Conservation (phyloP, 2,329 filamentous ascomycete genomes). For the Sclerotinia sclerotiorum region DNA sequence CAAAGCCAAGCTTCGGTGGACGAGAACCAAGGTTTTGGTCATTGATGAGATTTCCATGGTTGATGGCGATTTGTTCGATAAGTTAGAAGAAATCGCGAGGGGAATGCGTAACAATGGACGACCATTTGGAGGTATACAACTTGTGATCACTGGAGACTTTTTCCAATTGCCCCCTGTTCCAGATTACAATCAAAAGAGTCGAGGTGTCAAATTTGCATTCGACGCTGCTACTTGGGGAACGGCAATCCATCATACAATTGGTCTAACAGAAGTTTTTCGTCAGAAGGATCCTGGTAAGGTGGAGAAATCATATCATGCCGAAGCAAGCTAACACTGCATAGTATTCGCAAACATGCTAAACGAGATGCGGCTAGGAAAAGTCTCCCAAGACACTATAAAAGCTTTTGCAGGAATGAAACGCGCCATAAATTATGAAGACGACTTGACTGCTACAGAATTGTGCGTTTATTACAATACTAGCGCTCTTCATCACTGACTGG, state of each 20-base stretch:
- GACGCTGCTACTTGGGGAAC: constrained; percentile 90
- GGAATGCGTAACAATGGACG: constrained; percentile 84
- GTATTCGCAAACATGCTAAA: constrained; percentile 95
- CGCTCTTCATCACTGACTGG: constrained; percentile 31
- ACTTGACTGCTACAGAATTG: constrained; percentile 81
- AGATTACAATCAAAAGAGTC: constrained; percentile 58
- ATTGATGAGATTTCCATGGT: constrained; percentile 99
- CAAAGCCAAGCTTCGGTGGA: constrained; percentile 87
- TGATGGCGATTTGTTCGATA: constrained; percentile 94
- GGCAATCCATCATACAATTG: constrained; percentile 92
- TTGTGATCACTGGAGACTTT: constrained; percentile 95
- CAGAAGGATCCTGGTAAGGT: constrained; percentile 74
- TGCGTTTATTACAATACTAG: constrained; percentile 43
- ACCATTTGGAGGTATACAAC: constrained; percentile 92
- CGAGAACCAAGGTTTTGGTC: constrained; percentile 81
- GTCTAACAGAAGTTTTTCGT: constrained; percentile 92
- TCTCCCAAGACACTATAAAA: constrained; percentile 72
- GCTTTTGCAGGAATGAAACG: constrained; percentile 74
- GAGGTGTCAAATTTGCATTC: constrained; percentile 83
- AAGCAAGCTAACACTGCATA: constrained; percentile 41
- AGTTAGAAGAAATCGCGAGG: constrained; percentile 84
- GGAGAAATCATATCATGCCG: background rate
- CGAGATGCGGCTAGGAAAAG: constrained; percentile 88
- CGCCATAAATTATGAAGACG: constrained; percentile 69
- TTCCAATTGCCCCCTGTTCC: constrained; percentile 96